Base-by-base conservation (phyloP, 2,329 filamentous ascomycete genomes). In the Pseudogymnoascus sp. region DNA sequence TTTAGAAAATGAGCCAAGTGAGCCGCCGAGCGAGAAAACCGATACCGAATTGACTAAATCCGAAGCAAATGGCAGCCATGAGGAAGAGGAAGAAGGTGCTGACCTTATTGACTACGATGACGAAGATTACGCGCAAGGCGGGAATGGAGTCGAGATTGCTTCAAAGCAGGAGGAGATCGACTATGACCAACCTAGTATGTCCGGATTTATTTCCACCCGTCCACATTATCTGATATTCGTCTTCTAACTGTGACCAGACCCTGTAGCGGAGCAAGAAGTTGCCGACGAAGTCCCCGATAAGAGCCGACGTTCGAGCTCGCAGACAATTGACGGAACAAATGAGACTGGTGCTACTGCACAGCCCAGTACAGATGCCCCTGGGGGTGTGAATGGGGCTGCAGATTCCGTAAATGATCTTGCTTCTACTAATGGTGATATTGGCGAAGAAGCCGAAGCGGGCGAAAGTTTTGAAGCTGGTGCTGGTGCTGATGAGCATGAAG, bases 81-180 rank as follows among this genome's bases (percentile, higher is more conserved):
- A 26, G 21, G 55, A 59, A 60, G 58, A 62, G 49, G 65, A 71
- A 41, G 69, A 73, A 58, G 72, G 75, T n/a, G 75, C 74, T 11
- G 77, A 80, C 66, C 63, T 77, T n/a, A 74, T 79, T 67, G 78
- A 80, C 64, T 83, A 81, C 67, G 78, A 79, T 23, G 80, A 83
- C 63, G 77, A 74, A n/a, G 76, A 78, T 52, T 19, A 41, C 14
- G 49, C 49, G 11, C n/a, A 14, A 6, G 49, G 60, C 37, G 43
- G 60, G 23, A 29, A 60, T 31, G 58, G 12, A 41, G 35, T 60
- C 35, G 38, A 60, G 19, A 37, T 19, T 41, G 58, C 21, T 21
- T 11, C 35, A 16, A 19, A 60, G 21, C 38, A 41, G 19, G 58
- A 39, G 60, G 61, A 62, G 39, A 68, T 70, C 67, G 67, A 63